phyloP scores from a whole-genome alignment of 371 early-diverging fungal genomes.

The Dinochytrium kinnereticum region DNA sequence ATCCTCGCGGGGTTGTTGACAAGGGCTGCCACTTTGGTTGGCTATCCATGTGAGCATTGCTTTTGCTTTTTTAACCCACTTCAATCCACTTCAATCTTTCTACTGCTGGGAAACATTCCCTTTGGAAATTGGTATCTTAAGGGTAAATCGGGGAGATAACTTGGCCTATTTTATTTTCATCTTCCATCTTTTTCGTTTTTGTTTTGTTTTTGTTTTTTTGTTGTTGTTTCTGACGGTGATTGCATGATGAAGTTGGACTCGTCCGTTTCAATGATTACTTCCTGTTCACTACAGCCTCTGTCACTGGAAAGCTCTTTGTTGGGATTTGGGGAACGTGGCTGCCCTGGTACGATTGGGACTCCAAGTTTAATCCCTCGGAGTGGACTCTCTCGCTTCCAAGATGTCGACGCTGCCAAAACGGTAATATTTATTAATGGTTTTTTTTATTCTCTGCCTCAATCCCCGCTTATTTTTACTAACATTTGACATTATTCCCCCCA shows the following conservation, averaged over 20 bases:
- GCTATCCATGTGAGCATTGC: slow-evolving; percentile 6
- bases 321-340: slow-evolving; percentile 25
- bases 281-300: slow-evolving; percentile 7
- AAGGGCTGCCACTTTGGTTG: background rate
- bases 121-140: too few species aligned
- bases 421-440: background rate
- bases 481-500: too few species aligned
- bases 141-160: too few species aligned
- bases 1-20: background rate
- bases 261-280: slow-evolving; percentile 15
- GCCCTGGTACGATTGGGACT: slow-evolving; percentile 1
- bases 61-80: background rate
- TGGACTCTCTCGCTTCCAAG: slow-evolving; percentile 8
- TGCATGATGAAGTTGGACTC: slow-evolving; percentile 16
- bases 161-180: background rate
- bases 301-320: background rate
- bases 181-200: background rate
- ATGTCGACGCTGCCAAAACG: slow-evolving; percentile 8
- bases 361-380: background rate
- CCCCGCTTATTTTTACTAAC: background rate
- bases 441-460: too few species aligned
- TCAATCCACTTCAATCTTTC: background rate
- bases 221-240: background rate
- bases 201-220: background rate
- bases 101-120: too few species aligned